Base-by-base conservation (phyloP, 139 green algal genomes). In the Chlamydomonas eustigma region DNA sequence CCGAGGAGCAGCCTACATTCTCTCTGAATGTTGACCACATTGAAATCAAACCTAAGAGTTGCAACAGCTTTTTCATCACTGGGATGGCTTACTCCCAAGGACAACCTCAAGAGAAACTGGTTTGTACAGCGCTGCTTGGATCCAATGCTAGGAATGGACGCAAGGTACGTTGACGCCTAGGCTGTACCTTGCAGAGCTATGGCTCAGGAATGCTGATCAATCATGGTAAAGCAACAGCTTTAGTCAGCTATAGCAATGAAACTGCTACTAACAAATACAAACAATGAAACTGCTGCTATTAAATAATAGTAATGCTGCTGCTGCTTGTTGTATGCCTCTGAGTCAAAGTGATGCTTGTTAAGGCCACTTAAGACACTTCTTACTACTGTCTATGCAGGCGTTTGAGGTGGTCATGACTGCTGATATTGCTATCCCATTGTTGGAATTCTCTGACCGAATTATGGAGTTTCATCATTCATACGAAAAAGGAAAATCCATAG, bases 381-480 rank as follows among this genome's bases (percentile, higher is more conserved):
- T n/a, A n/a, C n/a, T n/a, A n/a, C n/a, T n/a, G n/a, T n/a, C 44
- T 58, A 18, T 18, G 44, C 44, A 58, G 44, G 44, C 44, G 4
- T 91, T 89, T 78, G 81, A 91, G 50, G 66, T 85, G 6, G 4
- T 28, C 25, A 36, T 77, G 50, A 37, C 64, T 28, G 86, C 83
- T 6, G 74, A 87, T 4, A 84, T 94, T 25, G 83, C 83, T 8
- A 74, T 74, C 8, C 91, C 91, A 3, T 74, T 92, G 50, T 83
- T 96, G 67, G 82, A 91, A 22, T 89, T 93, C 36, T 90, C 84
- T 8, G 74, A 84, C 38, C 77, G 77, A 4, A 33, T 72, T 8
- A 52, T 96, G 3, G 50, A 75, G 30, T 96, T 91, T 68, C 30
- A 66, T 25, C 88, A 94, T 82, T 74, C 50, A 2, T 90, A 93